Conservation (phyloP, 225 moss, liverwort and hornwort genomes). For the Neckera pumila region DNA sequence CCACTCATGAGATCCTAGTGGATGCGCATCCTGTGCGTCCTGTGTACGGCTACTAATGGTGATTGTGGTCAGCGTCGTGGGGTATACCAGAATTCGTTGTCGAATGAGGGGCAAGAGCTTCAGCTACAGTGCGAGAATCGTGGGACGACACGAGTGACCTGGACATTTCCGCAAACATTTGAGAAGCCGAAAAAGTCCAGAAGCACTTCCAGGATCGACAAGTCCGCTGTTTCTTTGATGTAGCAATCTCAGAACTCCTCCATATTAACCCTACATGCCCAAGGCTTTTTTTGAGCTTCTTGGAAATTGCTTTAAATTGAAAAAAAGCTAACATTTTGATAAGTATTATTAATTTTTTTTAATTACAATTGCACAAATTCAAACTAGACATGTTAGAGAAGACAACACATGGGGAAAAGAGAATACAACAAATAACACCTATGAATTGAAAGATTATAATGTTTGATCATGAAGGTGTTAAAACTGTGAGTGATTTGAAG, state of each 20-base stretch:
- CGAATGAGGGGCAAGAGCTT: neutral
- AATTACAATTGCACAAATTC: no score
- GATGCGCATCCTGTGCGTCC: neutral
- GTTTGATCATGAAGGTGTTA: no score
- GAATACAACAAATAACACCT: no score
- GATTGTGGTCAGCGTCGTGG: neutral
- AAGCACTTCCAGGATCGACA: slow-evolving; percentile 39
- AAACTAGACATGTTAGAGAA: no score
- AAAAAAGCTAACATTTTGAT: no score
- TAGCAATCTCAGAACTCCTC: slow-evolving; percentile 57
- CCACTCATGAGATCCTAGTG: neutral
- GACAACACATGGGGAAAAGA: no score
- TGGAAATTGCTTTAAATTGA: no score
- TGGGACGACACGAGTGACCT: neutral
- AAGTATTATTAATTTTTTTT: no score
- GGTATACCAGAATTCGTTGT: neutral
- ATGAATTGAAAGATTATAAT: no score
- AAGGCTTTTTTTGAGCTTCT: no score
- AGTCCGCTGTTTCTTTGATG: slow-evolving; percentile 42
- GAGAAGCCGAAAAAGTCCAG: slow-evolving; percentile 31
- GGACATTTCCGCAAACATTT: slow-evolving; percentile 51
- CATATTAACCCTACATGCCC: neutral
- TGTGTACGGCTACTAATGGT: neutral
- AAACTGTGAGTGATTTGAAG: no score
- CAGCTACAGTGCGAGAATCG: neutral